Evolutionary conservation across 2,329 filamentous ascomycete species (phyloP).

Genomic region (Pleurostoma richardsiae): DNA sequence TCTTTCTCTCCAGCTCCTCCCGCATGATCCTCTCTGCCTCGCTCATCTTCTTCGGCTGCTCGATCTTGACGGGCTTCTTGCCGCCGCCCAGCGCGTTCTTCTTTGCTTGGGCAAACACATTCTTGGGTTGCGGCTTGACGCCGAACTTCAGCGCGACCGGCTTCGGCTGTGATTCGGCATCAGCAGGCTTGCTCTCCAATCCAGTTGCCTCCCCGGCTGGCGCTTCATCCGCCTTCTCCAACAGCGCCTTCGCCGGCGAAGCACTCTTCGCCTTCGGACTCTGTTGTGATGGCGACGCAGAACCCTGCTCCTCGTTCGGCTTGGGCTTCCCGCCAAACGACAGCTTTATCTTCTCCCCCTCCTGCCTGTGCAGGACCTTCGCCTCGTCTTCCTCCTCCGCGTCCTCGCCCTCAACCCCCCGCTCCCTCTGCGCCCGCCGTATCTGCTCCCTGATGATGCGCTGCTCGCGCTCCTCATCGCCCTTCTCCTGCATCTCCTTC

Average conservation of each 20-base stretch:
- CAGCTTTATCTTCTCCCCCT: conserved; percentile 72
- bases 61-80: conserved; percentile 56
- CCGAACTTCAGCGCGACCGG: conserved; percentile 61
- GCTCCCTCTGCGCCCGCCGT: conserved; percentile 62
- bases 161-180: conserved; percentile 18
- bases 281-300: conserved; percentile 12
- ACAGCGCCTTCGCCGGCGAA: neutral
- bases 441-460: conserved; percentile 81
- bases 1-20: conserved; percentile 69
- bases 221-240: conserved; percentile 4
- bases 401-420: conserved; percentile 29
- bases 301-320: conserved; percentile 6
- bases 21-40: conserved; percentile 88
- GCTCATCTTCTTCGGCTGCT: conserved; percentile 76
- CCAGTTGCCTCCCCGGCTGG: conserved; percentile 1
- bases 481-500: conserved; percentile 82
- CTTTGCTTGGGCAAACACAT: conserved; percentile 63
- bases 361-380: conserved; percentile 51
- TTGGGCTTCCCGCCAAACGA: conserved; percentile 52
- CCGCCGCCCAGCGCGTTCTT: conserved; percentile 65
- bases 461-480: conserved; percentile 86
- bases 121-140: conserved; percentile 64
- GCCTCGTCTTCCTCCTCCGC: conserved; percentile 40
- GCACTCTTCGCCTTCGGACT: conserved; percentile 9
- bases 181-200: conserved; percentile 7